These are phyloP conservation scores for Diatrype stigma DNA, from an alignment of 2,329 filamentous ascomycete species.

Conservation along the genomic window DNA sequence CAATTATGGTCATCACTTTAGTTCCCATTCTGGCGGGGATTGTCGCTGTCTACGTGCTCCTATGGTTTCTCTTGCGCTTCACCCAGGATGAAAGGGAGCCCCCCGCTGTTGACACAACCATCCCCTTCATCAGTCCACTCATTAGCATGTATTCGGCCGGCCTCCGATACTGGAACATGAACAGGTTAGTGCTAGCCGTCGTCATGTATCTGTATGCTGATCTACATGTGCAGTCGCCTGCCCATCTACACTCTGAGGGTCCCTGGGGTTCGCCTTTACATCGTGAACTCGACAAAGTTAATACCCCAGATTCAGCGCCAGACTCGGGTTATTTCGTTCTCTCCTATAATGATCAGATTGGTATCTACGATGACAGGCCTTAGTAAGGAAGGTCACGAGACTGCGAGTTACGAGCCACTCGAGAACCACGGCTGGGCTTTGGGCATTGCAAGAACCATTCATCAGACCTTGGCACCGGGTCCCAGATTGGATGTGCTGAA, in stretches of 20 bases:
- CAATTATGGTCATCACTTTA: too few relatives aligned
- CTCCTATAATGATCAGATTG: neutral
- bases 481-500: neutral
- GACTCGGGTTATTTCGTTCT: slow-evolving; percentile 7
- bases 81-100: too few relatives aligned
- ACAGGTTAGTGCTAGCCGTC: too few relatives aligned
- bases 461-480: neutral
- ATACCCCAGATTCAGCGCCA: slow-evolving; percentile 10
- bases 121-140: too few relatives aligned
- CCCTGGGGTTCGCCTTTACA: slow-evolving; percentile 11
- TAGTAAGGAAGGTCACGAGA: neutral
- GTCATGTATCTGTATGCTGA: too few relatives aligned
- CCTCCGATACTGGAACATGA: too few relatives aligned
- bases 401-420: neutral
- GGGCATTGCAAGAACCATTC: neutral
- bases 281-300: slow-evolving; percentile 9
- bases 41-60: too few relatives aligned
- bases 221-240: too few relatives aligned
- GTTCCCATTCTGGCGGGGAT: too few relatives aligned
- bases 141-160: too few relatives aligned
- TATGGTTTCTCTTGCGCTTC: too few relatives aligned
- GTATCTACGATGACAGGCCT: neutral
- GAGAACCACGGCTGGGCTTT: neutral
- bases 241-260: slow-evolving; percentile 13
- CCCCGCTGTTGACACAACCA: too few relatives aligned